phyloP scores from a whole-genome alignment of 2,329 filamentous ascomycete species.

The Cryphonectria naterciae region DNA sequence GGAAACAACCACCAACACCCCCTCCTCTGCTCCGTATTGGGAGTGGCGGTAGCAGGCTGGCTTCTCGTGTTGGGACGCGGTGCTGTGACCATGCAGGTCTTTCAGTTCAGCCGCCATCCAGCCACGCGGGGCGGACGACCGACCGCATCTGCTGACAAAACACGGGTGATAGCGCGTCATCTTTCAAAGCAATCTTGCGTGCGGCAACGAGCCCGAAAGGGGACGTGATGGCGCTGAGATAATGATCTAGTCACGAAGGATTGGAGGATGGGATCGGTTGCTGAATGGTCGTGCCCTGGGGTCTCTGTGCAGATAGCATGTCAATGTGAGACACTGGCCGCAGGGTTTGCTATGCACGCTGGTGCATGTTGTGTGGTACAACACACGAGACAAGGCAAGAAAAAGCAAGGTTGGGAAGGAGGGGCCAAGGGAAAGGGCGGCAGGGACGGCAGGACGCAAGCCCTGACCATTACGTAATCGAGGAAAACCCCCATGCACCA shows the following conservation, averaged over 20 bases:
- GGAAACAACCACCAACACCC: no score
- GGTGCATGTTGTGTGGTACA: not conserved
- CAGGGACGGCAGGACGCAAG: not conserved
- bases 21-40: no score
- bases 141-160: conserved; percentile 15
- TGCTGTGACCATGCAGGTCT: not conserved
- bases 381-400: not conserved
- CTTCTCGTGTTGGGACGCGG: not conserved
- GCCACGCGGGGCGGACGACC: not conserved
- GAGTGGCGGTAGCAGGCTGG: not conserved
- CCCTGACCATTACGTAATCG: conserved; percentile 24
- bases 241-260: not conserved
- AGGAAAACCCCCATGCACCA: not conserved
- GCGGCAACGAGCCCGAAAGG: not conserved
- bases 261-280: not conserved
- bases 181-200: not conserved
- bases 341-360: not conserved
- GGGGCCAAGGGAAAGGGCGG: not conserved
- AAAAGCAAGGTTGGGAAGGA: not conserved
- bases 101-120: not conserved
- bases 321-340: not conserved
- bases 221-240: not conserved
- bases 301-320: not conserved
- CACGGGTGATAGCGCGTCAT: not conserved
- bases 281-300: not conserved